These are phyloP conservation scores for Waltergamsia citrina DNA, from an alignment of 2,329 filamentous ascomycete genomes.

Conservation along the genomic window DNA sequence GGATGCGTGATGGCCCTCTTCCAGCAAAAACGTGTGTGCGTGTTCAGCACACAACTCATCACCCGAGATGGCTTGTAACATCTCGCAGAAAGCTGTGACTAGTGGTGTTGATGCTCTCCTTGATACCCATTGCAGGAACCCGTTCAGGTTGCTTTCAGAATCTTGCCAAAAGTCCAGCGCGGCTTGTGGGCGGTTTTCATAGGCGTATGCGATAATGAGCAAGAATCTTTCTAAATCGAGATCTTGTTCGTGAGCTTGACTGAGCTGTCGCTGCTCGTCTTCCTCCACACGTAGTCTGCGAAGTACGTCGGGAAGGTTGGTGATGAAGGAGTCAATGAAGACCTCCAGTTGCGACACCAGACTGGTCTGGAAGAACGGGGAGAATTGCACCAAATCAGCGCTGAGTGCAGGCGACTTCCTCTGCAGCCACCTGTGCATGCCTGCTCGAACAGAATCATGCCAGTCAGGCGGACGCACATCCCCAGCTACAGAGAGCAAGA, in stretches of 20 bases:
- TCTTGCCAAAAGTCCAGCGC: constrained; percentile 88
- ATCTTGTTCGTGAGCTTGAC: constrained; percentile 55
- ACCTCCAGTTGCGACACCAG: constrained; percentile 76
- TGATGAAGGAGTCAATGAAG: constrained; percentile 88
- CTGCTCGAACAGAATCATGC: constrained; percentile 78
- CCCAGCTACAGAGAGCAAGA: constrained; percentile 75
- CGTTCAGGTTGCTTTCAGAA: constrained; percentile 83
- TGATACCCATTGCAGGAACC: constrained; percentile 96
- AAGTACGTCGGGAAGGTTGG: constrained; percentile 88
- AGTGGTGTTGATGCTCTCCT: constrained; percentile 90
- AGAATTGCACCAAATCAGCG: constrained; percentile 58
- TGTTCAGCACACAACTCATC: constrained; percentile 74
- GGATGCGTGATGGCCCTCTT: constrained; percentile 66
- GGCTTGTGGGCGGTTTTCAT: constrained; percentile 75
- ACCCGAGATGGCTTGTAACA: constrained; percentile 80
- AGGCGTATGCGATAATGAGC: constrained; percentile 84
- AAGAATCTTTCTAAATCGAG: constrained; percentile 82
- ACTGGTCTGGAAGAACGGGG: constrained; percentile 59
- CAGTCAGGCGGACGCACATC: constrained; percentile 75
- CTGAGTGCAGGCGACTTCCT: constrained; percentile 65
- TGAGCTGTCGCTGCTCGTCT: constrained; percentile 71
- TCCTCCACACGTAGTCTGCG: constrained; percentile 80
- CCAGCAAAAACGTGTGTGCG: constrained; percentile 81
- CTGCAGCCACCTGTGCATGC: constrained; percentile 74
- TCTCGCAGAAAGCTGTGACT: constrained; percentile 92